Evolutionary conservation across 306 rosid genomes (phyloP), one percentile per base, ranked within the genome.

Genomic region (Prosopis cineraria): DNA sequence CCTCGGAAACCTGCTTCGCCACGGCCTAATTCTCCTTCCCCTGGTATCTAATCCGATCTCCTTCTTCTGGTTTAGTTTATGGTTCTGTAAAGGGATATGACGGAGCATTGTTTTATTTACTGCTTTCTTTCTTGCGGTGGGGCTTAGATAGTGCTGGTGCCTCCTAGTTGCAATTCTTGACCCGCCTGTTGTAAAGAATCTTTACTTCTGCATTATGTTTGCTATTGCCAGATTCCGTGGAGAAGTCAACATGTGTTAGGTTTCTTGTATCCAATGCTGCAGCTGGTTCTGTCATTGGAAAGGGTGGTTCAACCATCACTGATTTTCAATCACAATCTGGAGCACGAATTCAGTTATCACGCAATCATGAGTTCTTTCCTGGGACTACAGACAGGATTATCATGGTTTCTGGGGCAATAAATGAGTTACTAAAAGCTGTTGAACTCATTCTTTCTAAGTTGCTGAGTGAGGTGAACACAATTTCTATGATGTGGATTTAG

Each of bases 261-360:
- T 96, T 96, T 88, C 96, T 96, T 27, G 99, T 93, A 74, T 96
- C 99, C 68, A 96, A 96, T 84, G 91, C 98, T 83, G 99, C 99
- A 9, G 99, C 99, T 84, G 99, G 99, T 75, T 96, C 99, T 83
- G 98, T 96, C 64, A 96, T 96, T 81, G 99, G 99, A 80, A 96
- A 96, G 88, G 99, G 99, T 60, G 99, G 99, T 50, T 93, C 99
- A 48, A 96, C 99, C 16, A 96, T 96, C 84, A 93, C 95, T 72
- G 99, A 96, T 77, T 96, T 96, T 82, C 99, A 96, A 81, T 89
- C 99, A 17, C 94, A 93, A 73, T 93, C 99, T 78, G 99, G 99
- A 71, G 99, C 99, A 72, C 90, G 99, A 67, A 96, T 96, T 72
- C 99, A 93, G 86, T 80, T 96, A 87, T 96, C 99, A 31, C 92